Evolutionary conservation across 768 basidiomycete species (phyloP).

Genomic region (Ephemerocybe angulata): DNA sequence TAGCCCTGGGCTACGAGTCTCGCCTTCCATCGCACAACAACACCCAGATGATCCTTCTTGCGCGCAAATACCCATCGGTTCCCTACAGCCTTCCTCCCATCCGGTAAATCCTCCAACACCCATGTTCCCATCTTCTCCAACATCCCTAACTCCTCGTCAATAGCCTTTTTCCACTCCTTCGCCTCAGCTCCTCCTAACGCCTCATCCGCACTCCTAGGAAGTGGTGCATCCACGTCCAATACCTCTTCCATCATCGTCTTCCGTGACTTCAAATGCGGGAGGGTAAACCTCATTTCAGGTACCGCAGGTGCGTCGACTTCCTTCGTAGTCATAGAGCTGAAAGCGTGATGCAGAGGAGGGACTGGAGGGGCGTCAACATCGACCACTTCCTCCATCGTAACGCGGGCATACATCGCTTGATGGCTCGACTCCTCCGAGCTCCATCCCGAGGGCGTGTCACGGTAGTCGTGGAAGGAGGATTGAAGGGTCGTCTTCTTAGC

Average conservation of each 20-base stretch:
- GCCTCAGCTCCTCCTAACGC: neutral
- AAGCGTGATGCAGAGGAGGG: neutral
- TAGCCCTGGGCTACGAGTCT: conserved; percentile 35
- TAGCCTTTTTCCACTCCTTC: conserved; percentile 15
- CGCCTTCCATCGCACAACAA: conserved; percentile 19
- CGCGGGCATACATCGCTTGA: no score
- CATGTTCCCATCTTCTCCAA: conserved; percentile 9
- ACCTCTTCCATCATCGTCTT: conserved; percentile 19
- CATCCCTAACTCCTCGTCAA: conserved; percentile 9
- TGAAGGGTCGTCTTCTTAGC: no score
- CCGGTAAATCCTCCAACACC: conserved; percentile 5
- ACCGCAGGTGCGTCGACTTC: conserved; percentile 30
- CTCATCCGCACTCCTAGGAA: neutral
- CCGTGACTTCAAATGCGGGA: no score
- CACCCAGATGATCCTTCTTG: conserved; percentile 21
- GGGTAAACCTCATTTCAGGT: no score
- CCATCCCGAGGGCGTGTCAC: no score
- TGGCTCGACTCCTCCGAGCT: no score
- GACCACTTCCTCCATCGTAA: neutral
- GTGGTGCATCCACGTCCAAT: neutral
- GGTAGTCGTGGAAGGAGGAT: no score
- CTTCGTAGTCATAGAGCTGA: neutral
- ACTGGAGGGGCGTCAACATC: neutral
- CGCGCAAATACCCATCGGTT: conserved; percentile 7
- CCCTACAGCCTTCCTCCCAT: conserved; percentile 5